A percentile compares a stretch with the other conserved stretches of the same genome.
phyloP scores from a whole-genome alignment of 257 asterid species.

The Capsicum baccatum region DNA sequence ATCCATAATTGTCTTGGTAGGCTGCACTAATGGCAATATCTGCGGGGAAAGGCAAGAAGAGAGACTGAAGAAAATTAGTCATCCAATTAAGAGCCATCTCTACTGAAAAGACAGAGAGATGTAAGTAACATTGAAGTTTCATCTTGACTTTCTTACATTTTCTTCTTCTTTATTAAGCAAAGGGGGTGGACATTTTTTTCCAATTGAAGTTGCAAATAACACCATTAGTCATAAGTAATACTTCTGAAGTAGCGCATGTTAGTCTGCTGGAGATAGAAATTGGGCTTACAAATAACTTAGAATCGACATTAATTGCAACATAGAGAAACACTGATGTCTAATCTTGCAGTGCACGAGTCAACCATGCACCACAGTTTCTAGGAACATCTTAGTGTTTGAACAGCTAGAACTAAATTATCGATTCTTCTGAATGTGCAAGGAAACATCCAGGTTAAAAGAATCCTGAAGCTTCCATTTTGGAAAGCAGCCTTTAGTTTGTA shows the following conservation, averaged over 20 bases:
- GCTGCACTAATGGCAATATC: slow-evolving; percentile 93
- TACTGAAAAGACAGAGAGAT: slow-evolving; percentile 14
- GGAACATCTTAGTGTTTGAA: slow-evolving; percentile 23
- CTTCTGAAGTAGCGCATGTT: slow-evolving; percentile 25
- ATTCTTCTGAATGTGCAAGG: slow-evolving; percentile 4
- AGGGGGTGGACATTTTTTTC: background rate
- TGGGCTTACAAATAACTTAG: slow-evolving; percentile 14
- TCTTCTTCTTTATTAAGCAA: background rate
- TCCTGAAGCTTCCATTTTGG: slow-evolving; percentile 6
- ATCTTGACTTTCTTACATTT: background rate
- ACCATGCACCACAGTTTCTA: slow-evolving; percentile 25
- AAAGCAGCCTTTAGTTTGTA: slow-evolving; percentile 12
- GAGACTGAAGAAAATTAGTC: slow-evolving; percentile 20
- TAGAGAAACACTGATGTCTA: slow-evolving; percentile 14
- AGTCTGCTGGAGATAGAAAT: background rate
- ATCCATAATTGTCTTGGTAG: slow-evolving; percentile 74
- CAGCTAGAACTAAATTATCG: slow-evolving; percentile 1
- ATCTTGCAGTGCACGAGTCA: background rate
- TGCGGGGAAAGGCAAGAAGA: slow-evolving; percentile 39
- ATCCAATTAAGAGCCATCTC: slow-evolving; percentile 27
- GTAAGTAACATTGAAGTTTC: background rate
- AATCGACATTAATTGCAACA: slow-evolving; percentile 18
- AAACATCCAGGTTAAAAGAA: slow-evolving; percentile 12
- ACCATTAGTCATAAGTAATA: background rate
- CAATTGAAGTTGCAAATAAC: slow-evolving; percentile 4